Conservation (phyloP, 2,329 filamentous ascomycete species). For the Fusarium euwallaceae region DNA sequence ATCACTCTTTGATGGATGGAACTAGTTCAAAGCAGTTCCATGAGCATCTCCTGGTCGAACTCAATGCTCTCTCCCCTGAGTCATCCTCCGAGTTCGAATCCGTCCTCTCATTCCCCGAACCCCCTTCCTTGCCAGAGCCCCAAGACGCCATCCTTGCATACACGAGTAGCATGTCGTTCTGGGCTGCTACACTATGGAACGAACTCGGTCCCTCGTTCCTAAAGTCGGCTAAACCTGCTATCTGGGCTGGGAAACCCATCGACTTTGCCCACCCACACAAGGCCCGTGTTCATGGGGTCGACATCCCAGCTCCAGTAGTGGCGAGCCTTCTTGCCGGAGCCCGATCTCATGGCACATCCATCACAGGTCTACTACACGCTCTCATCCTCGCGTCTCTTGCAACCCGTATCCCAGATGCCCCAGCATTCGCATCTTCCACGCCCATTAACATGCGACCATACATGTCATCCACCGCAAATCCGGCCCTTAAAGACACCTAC, state of each 20-base stretch:
- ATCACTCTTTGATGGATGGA: conserved; percentile 68
- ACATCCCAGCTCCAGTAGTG: conserved; percentile 49
- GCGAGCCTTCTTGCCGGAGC: conserved; percentile 54
- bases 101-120: conserved; percentile 45
- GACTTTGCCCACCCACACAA: conserved; percentile 52
- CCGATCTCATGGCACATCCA: conserved; percentile 56
- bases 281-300: conserved; percentile 54
- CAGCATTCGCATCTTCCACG: conserved; percentile 55
- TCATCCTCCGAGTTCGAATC: conserved; percentile 5
- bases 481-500: conserved; percentile 51
- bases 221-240: conserved; percentile 38
- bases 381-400: conserved; percentile 59
- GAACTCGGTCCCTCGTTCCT: conserved; percentile 57
- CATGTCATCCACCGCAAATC: conserved; percentile 42
- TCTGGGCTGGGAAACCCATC: conserved; percentile 57
- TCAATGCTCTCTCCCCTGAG: conserved; percentile 48
- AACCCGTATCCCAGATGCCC: conserved; percentile 52
- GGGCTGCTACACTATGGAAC: conserved; percentile 54
- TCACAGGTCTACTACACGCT: conserved; percentile 64
- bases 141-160: conserved; percentile 60
- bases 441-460: conserved; percentile 61
- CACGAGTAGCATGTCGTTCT: conserved; percentile 57
- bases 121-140: conserved; percentile 51
- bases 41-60: conserved; percentile 57
- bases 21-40: conserved; percentile 64